These are phyloP conservation scores for Suillus cothurnatus DNA, from an alignment of 768 basidiomycete genomes.

Conservation along the genomic window DNA sequence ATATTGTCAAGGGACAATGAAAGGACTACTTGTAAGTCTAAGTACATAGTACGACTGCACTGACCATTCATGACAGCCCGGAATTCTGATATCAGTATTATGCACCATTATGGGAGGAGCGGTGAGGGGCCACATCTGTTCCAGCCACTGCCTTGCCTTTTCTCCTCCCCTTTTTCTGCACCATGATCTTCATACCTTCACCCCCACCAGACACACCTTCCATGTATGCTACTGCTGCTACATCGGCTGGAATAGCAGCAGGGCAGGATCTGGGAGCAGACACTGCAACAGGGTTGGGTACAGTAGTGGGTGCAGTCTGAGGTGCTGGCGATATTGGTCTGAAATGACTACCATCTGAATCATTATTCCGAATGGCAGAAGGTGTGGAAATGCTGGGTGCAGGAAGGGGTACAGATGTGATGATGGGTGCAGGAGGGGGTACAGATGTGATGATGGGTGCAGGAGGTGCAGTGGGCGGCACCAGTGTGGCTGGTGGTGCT, in stretches of 20 bases:
- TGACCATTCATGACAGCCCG: no score
- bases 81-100: background rate
- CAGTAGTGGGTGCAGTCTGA: background rate
- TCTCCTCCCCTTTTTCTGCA: slow-evolving; percentile 1
- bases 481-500: background rate
- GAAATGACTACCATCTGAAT: background rate
- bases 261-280: background rate
- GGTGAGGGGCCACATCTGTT: background rate
- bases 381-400: background rate
- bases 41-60: no score
- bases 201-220: background rate
- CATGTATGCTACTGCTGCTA: background rate
- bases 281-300: no score
- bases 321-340: background rate
- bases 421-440: no score
- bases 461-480: background rate
- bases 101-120: background rate
- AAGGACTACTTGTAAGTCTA: no score
- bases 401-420: no score
- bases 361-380: background rate
- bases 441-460: no score
- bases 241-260: background rate
- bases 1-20: no score
- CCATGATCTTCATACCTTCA: background rate
- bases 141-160: background rate